phyloP scores from a whole-genome alignment of 257 asterid genomes.

The Solanum etuberosum region DNA sequence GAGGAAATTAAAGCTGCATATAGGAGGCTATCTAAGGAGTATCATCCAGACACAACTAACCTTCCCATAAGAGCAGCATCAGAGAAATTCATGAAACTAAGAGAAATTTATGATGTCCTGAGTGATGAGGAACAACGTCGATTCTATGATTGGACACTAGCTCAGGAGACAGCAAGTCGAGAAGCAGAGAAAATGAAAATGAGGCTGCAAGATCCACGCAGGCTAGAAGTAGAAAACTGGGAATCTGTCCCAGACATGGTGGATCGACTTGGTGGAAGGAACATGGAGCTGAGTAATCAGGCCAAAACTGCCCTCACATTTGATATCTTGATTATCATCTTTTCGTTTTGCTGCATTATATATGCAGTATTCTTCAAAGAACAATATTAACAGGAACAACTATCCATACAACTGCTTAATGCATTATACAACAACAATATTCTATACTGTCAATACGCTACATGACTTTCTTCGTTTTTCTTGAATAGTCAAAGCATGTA shows the following conservation, averaged over 20 bases:
- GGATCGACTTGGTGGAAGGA: slow-evolving; percentile 81
- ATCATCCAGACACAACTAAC: slow-evolving; percentile 89
- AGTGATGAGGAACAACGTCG: slow-evolving; percentile 59
- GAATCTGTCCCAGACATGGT: slow-evolving; percentile 70
- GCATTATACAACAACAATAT: background rate
- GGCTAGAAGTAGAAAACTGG: slow-evolving; percentile 36
- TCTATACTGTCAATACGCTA: background rate
- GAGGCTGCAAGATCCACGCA: slow-evolving; percentile 56
- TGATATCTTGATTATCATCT: slow-evolving; percentile 49
- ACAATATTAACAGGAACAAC: slow-evolving; percentile 21
- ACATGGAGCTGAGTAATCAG: slow-evolving; percentile 71
- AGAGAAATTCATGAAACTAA: slow-evolving; percentile 62
- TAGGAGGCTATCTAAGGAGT: slow-evolving; percentile 71
- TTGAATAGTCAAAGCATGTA: background rate
- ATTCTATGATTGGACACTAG: slow-evolving; percentile 79
- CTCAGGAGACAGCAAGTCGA: slow-evolving; percentile 74
- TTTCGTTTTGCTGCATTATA: slow-evolving; percentile 56
- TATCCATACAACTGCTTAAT: background rate
- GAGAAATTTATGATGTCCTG: slow-evolving; percentile 49
- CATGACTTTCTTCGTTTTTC: background rate
- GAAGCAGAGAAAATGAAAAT: slow-evolving; percentile 80
- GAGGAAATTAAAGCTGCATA: slow-evolving; percentile 88
- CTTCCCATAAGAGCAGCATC: slow-evolving; percentile 86
- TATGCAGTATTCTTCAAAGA: slow-evolving; percentile 64
- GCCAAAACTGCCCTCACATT: slow-evolving; percentile 85